These are phyloP conservation scores for Termitomyces sp. DNA, from an alignment of 768 basidiomycete species.

Conservation along the genomic window DNA sequence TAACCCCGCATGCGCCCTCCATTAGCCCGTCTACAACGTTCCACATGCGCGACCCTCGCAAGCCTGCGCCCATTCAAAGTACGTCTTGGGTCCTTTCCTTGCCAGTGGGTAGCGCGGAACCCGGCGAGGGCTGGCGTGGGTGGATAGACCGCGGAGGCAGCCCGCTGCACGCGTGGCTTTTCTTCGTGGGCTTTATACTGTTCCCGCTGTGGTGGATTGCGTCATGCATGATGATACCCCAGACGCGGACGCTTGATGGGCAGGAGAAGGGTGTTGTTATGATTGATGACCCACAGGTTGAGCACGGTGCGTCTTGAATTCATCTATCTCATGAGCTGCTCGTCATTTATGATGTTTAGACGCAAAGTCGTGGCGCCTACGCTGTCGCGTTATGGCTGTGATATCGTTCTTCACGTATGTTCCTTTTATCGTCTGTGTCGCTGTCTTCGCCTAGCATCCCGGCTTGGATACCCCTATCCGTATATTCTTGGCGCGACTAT, in stretches of 20 bases:
- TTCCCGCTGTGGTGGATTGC: slow-evolving; percentile 66
- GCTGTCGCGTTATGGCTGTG: slow-evolving; percentile 69
- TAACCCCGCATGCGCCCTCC: slow-evolving; percentile 77
- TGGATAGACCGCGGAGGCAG: slow-evolving; percentile 49
- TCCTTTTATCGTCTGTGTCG: slow-evolving; percentile 72
- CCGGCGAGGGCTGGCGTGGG: slow-evolving; percentile 25
- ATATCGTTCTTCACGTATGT: slow-evolving; percentile 72
- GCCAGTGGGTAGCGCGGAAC: slow-evolving; percentile 27
- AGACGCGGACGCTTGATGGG: slow-evolving; percentile 57
- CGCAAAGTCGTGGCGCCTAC: slow-evolving; percentile 66
- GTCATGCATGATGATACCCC: slow-evolving; percentile 47
- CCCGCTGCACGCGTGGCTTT: slow-evolving; percentile 70
- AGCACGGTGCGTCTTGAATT: slow-evolving; percentile 49
- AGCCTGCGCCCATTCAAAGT: slow-evolving; percentile 49
- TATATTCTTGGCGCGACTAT: background rate
- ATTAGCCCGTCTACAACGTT: slow-evolving; percentile 53
- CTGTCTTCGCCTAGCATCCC: slow-evolving; percentile 43
- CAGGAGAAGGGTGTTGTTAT: slow-evolving; percentile 66
- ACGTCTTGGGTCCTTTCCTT: slow-evolving; percentile 63
- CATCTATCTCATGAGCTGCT: background rate
- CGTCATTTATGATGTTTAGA: slow-evolving; percentile 33
- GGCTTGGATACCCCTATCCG: background rate
- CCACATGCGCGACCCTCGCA: slow-evolving; percentile 79
- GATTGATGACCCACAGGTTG: slow-evolving; percentile 76
- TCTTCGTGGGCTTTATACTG: slow-evolving; percentile 67